Evolutionary conservation across 345 rosid genomes (phyloP), one percentile per base, ranked within the genome.

Genomic region (Kandelia obovata): DNA sequence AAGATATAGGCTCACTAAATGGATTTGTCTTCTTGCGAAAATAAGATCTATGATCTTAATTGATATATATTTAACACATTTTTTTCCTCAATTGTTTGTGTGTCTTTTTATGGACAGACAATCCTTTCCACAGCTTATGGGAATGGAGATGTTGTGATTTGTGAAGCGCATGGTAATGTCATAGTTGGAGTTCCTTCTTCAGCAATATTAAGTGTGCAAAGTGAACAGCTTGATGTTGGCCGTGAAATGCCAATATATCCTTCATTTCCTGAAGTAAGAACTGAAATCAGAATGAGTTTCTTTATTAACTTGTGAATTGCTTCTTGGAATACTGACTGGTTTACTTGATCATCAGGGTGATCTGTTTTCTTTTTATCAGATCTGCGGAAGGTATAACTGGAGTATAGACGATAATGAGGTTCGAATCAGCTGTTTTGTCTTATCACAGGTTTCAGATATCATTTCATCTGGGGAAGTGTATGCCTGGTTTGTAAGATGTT

Each of bases 331-430:
- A 67, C 68, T 82, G 70, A 74, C 69, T 64, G 53, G 65, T 58
- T 61, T 57, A 35, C 63, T 66, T 63, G 34, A 69, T 79, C 67
- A 28, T 79, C 89, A 93, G 98, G 98, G 92, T 23, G 81, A 86
- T 69, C 81, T 93, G 64, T 84, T 91, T 79, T 88, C 96, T 53
- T 82, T 91, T 64, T 89, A 88, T 76, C 96, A 85, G 84, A 85
- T 88, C 69, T 93, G 98, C 83, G 82, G 73, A 73, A 80, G 70
- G 67, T 93, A 83, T 80, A 80, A 64, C 65, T 91, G 98, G 98
- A 82, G 83, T 70, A 63, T 91, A 65, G 85, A 87, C 68, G 88
- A 91, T 87, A 88, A 83, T 72, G 73, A 87, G 94, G 98, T 93
- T 43, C 53, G 71, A 61, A 80, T 57, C 49, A 55, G 32, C 28